These are phyloP conservation scores for Agapanthus africanus DNA, from an alignment of 106 monocot genomes.

Conservation along the genomic window DNA sequence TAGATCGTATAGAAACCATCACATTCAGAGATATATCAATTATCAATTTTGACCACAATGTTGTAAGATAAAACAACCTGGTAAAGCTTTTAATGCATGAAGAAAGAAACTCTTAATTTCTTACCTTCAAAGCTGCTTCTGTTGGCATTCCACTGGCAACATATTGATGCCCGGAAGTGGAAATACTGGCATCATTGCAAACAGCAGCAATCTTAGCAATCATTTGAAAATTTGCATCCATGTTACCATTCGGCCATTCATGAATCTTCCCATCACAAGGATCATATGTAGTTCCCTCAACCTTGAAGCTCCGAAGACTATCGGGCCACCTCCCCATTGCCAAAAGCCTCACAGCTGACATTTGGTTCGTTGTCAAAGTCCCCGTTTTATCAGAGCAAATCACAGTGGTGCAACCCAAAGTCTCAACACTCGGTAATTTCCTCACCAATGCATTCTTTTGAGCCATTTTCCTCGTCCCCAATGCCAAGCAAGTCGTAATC, in stretches of 20 bases:
- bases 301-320: slow-evolving; percentile 23
- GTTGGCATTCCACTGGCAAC: slow-evolving; percentile 33
- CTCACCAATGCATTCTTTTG: slow-evolving; percentile 36
- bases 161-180: slow-evolving; percentile 19
- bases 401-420: slow-evolving; percentile 32
- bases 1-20: not conserved
- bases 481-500: slow-evolving; percentile 34
- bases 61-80: too few relatives aligned
- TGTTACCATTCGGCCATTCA: slow-evolving; percentile 10
- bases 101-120: not conserved
- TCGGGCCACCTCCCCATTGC: slow-evolving; percentile 27
- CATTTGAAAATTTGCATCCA: slow-evolving; percentile 31
- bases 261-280: slow-evolving; percentile 30
- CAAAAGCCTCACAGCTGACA: slow-evolving; percentile 43
- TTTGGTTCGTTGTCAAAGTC: slow-evolving; percentile 61
- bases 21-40: too few relatives aligned
- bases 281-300: slow-evolving; percentile 40
- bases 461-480: slow-evolving; percentile 36
- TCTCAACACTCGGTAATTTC: slow-evolving; percentile 64
- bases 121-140: slow-evolving; percentile 38
- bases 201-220: slow-evolving; percentile 31
- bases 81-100: too few relatives aligned
- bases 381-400: slow-evolving; percentile 36
- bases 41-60: too few relatives aligned
- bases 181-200: slow-evolving; percentile 31